phyloP scores from a whole-genome alignment of 169 alveolate species.

The Toxoplasma gondii region DNA sequence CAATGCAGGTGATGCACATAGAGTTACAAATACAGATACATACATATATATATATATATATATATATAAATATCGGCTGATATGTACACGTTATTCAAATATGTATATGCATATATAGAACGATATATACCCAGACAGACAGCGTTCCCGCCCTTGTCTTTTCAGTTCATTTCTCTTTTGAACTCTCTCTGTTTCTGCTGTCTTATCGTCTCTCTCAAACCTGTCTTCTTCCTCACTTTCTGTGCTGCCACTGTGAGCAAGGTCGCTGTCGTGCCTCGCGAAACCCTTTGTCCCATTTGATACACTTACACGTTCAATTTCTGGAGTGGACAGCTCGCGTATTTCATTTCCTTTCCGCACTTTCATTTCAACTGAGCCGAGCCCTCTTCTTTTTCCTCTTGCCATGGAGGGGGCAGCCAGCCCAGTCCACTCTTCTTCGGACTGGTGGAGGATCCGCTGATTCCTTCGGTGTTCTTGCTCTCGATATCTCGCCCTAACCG shows the following conservation, averaged over 20 bases:
- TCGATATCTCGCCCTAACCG: no score
- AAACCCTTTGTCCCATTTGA: no score
- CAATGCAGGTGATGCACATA: neutral
- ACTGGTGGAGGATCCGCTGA: no score
- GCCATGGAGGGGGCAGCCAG: neutral
- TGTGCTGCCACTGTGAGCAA: neutral
- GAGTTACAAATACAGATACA: neutral
- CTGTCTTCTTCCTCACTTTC: neutral
- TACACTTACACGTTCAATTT: conserved; percentile 22
- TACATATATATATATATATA: neutral
- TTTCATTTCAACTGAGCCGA: conserved; percentile 1
- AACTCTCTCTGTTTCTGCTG: neutral
- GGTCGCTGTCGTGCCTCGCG: neutral
- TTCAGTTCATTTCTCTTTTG: no score
- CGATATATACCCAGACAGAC: no score
- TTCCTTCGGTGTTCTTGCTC: no score
- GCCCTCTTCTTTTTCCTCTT: neutral
- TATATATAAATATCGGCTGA: neutral
- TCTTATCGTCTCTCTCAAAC: neutral
- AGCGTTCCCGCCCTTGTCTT: no score
- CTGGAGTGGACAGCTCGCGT: conserved; percentile 37
- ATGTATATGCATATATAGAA: neutral
- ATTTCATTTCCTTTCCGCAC: conserved; percentile 26
- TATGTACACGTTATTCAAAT: neutral
- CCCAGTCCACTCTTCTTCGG: neutral